Base-by-base conservation (phyloP, 2,329 filamentous ascomycete species). In the Penicillium griseofulvum region DNA sequence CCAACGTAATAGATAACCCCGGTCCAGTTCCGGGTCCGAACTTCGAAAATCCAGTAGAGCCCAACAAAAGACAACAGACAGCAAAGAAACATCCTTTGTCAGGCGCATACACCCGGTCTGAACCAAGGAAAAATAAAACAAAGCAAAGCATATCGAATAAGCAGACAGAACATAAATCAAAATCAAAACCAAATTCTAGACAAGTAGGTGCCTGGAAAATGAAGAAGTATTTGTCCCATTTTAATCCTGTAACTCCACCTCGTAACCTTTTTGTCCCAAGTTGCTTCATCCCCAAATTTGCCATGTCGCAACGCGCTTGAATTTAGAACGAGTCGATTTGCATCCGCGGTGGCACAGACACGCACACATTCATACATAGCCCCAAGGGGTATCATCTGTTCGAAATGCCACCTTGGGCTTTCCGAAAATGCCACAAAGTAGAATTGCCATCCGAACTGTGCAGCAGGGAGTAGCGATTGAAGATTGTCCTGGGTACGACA, bases 1-100 rank as follows among this genome's bases (percentile, higher is more conserved):
- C 28, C 46, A 38, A 34, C 34, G 26, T 29, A 51, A 51, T 50
- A 49, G 28, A 50, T 34, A 41, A 36, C 34, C 52, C 43, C 28
- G 29, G 43, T 39, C 17, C 42, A 39, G 26, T 38, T 46, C 39
- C 47, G 8, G 41, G 39, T 33, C 28, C 11, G 19, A 45, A 45
- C 24, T 14, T 26, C 28, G 28, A 37, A 51, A 51, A 45, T 16
- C 33, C 17, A 45, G 17, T 22, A 33, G 24, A 51, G 10, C 28
- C n/a, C 24, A 37, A 43, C 19, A 38, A 41, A 10, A 24, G 29
- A 41, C 12, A 12, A 41, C 28, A 34, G 33, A 39, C n/a, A 29
- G 11, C 38, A 34, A 50, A 43, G 39, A 28, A 55, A 55, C 47
- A 41, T 47, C 46, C 33, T 28, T 31, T 28, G 22, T 22, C 26